Percentiles rank a stretch among this genome's conserved stretches.
phyloP scores from a whole-genome alignment of 192 early-diverging fungal genomes.

The Entomortierella parvispora region DNA sequence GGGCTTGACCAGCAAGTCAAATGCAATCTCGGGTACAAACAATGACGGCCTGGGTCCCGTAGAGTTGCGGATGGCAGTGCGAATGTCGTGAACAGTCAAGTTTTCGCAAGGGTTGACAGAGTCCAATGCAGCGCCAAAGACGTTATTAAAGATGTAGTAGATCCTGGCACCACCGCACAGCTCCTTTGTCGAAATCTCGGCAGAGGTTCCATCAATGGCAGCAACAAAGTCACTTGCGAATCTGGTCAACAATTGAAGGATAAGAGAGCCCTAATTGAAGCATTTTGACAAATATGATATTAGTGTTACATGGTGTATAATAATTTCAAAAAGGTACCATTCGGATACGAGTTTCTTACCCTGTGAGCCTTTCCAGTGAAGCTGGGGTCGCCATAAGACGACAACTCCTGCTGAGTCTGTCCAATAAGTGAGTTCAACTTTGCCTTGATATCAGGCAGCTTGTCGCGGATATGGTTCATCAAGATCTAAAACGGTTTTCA shows the following conservation, averaged over 20 bases:
- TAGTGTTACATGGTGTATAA: no score
- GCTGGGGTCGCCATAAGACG: conserved; percentile 69
- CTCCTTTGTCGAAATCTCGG: conserved; percentile 80
- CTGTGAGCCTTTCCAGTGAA: conserved; percentile 60
- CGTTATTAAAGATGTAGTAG: conserved; percentile 86
- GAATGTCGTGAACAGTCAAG: conserved; percentile 77
- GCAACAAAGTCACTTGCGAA: conserved; percentile 81
- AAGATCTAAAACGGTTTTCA: conserved; percentile 61
- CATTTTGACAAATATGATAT: no score
- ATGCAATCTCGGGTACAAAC: conserved; percentile 88
- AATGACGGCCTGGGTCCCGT: conserved; percentile 81
- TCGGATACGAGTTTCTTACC: conserved; percentile 32
- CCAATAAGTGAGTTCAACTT: conserved; percentile 80
- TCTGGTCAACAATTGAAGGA: conserved; percentile 77
- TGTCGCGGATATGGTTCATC: conserved; percentile 83
- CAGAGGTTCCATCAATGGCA: conserved; percentile 79
- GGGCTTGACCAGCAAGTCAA: conserved; percentile 85
- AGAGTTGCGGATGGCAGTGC: conserved; percentile 86
- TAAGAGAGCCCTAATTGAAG: conserved; percentile 58
- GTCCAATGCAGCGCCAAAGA: conserved; percentile 79
- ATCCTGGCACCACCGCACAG: conserved; percentile 85
- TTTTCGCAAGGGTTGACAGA: conserved; percentile 78
- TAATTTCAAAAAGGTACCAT: no score
- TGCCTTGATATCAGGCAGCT: conserved; percentile 79
- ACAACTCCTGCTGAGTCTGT: conserved; percentile 80